Evolutionary conservation across 1,139 yeast species (phyloP).

Genomic region (Saccharomyces hybrid): DNA sequence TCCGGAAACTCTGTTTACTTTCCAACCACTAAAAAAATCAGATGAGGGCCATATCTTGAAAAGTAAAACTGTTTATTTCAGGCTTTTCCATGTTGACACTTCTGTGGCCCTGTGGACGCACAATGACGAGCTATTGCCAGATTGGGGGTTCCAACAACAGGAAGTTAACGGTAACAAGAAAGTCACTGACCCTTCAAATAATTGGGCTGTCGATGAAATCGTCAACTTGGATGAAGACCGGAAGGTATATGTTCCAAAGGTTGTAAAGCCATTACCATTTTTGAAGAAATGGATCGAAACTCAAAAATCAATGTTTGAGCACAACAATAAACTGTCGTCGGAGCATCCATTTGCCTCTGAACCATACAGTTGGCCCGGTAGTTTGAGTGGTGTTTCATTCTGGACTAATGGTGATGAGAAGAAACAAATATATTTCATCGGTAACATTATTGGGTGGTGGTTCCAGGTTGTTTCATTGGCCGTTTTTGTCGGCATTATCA

Average conservation of each 20-base stretch:
- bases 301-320: conserved; percentile 83
- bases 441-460: conserved; percentile 93
- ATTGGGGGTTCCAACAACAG: conserved; percentile 88
- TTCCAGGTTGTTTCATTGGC: conserved; percentile 63
- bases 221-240: conserved; percentile 58
- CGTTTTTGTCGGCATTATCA: conserved; percentile 50
- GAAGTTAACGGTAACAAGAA: conserved; percentile 95
- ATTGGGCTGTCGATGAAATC: conserved; percentile 75
- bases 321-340: conserved; percentile 76
- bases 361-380: conserved; percentile 92
- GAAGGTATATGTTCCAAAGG: conserved; percentile 46
- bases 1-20: conserved; percentile 72
- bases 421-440: conserved; percentile 80
- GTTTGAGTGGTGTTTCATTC: conserved; percentile 87
- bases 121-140: conserved; percentile 72
- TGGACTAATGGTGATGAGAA: conserved; percentile 70
- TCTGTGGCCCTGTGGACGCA: conserved; percentile 95
- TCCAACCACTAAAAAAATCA: conserved; percentile 54
- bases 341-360: conserved; percentile 95
- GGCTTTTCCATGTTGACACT: conserved; percentile 74
- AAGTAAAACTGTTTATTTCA: conserved; percentile 62
- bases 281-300: conserved; percentile 83
- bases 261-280: conserved; percentile 56
- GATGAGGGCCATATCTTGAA: conserved; percentile 45
- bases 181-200: conserved; percentile 53